These are phyloP conservation scores for Alternaria gaisen DNA, from an alignment of 2,329 filamentous ascomycete species.

Conservation along the genomic window DNA sequence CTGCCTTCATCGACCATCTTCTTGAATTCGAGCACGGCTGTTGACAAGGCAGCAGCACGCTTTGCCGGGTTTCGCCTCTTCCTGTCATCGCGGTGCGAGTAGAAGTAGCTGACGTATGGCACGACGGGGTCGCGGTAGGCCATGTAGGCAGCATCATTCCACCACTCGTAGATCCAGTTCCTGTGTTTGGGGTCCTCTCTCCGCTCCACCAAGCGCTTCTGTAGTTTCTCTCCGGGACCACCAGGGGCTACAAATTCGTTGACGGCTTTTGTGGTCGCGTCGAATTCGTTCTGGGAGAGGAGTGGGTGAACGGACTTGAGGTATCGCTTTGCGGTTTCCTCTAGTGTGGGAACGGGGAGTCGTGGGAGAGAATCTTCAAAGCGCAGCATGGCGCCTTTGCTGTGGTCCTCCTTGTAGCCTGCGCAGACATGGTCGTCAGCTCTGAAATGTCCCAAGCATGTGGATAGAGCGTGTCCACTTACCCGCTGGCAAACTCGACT, in stretches of 20 bases:
- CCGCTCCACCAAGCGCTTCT: slow-evolving; percentile 84
- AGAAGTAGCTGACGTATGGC: slow-evolving; percentile 99
- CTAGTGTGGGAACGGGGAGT: slow-evolving; percentile 80
- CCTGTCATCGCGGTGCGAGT: slow-evolving; percentile 95
- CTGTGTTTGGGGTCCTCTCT: slow-evolving; percentile 80
- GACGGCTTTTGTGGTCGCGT: slow-evolving; percentile 81
- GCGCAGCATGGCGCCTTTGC: slow-evolving; percentile 81
- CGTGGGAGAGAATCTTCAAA: slow-evolving; percentile 86
- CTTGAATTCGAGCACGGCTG: slow-evolving; percentile 91
- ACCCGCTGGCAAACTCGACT: slow-evolving; percentile 59
- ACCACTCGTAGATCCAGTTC: slow-evolving; percentile 99
- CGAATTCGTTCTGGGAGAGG: slow-evolving; percentile 72
- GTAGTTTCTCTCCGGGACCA: slow-evolving; percentile 80
- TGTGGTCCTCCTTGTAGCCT: slow-evolving; percentile 83
- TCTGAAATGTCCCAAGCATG: slow-evolving; percentile 19
- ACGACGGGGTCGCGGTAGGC: slow-evolving; percentile 94
- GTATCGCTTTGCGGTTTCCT: slow-evolving; percentile 83
- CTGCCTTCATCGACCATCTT: slow-evolving; percentile 82
- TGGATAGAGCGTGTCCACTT: slow-evolving; percentile 31
- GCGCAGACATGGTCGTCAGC: slow-evolving; percentile 11
- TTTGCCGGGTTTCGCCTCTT: slow-evolving; percentile 86
- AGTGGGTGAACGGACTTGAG: slow-evolving; percentile 81
- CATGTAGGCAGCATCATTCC: slow-evolving; percentile 95
- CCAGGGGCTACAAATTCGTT: slow-evolving; percentile 89
- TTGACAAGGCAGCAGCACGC: slow-evolving; percentile 89